Base-by-base conservation (phyloP, 192 early-diverging fungal species). In the Mortierella alpina region DNA sequence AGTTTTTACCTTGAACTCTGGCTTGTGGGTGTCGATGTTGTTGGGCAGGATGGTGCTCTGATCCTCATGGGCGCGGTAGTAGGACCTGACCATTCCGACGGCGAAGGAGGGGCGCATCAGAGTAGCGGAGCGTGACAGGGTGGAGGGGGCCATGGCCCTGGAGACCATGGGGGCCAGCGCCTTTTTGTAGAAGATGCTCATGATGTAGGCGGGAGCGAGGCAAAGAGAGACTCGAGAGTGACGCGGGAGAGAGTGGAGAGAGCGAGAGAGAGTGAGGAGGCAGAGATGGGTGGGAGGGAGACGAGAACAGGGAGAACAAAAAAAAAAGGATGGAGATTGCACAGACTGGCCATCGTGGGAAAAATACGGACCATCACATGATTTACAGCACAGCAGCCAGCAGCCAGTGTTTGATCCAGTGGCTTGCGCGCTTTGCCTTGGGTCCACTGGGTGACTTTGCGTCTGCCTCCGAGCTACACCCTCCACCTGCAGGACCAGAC, bases 1-100 rank as follows among this genome's bases (percentile, higher is more conserved):
- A 54, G 47, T 40, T 5, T 53, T 65, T 84, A 93, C 94, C 88
- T 93, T 91, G 87, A 95, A 95, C 48, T 86, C 84, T 47, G 88
- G 88, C 31, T 88, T 89, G 39, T 88, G 81, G 18, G 85, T 88
- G 68, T 94, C 92, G 49, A 95, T 82, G 31, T 87, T 88, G 84
- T 91, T 91, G 59, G 91, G 89, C 47, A 95, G 82, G 51, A 93
- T 84, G 41, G 84, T 87, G 48, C 87, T 85, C 75, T 68, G 63
- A 56, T 86, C 84, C 65, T 90, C 89, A 65, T 88, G 86, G 18
- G 63, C 63, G 41, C 76, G 76, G 64, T 67, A 62, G 76, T 72
- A 79, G 59, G 76, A 49, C 31, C 76, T 64, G 59, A 72, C 64
- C 62, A 79, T 72, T 57, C 69, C 69, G 58, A 79, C 76, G 40